Evolutionary conservation across 352 stramenopile species (phyloP).

Genomic region (Bremia lactucae): DNA sequence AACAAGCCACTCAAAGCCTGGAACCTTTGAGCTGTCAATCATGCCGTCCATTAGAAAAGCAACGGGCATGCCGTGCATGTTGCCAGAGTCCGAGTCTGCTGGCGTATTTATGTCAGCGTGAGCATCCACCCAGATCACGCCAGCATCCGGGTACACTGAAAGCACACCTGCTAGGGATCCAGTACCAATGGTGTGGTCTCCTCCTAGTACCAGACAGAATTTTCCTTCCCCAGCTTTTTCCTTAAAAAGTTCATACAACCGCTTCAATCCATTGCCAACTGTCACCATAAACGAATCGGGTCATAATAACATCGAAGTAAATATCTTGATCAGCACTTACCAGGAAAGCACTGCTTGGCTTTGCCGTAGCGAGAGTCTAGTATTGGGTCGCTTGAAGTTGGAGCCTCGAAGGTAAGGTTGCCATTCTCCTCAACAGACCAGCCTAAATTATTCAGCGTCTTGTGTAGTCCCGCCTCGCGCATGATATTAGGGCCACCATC

Average conservation of each 20-base stretch:
- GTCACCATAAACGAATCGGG: slow-evolving; percentile 3
- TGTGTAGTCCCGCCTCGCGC: slow-evolving; percentile 69
- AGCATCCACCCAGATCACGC: slow-evolving; percentile 96
- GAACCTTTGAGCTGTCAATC: slow-evolving; percentile 79
- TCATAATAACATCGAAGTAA: background rate
- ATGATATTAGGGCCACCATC: slow-evolving; percentile 66
- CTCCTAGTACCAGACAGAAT: slow-evolving; percentile 92
- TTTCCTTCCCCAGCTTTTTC: slow-evolving; percentile 83
- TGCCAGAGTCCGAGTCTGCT: slow-evolving; percentile 81
- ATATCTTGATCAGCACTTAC: slow-evolving; percentile 11
- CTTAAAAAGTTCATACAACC: slow-evolving; percentile 74
- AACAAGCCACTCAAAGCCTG: slow-evolving; percentile 91
- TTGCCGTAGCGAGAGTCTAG: slow-evolving; percentile 59
- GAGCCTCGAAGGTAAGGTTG: slow-evolving; percentile 60
- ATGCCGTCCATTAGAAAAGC: slow-evolving; percentile 90
- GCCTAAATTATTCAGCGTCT: slow-evolving; percentile 61
- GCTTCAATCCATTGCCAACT: slow-evolving; percentile 82
- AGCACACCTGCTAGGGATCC: slow-evolving; percentile 90
- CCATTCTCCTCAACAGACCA: slow-evolving; percentile 83
- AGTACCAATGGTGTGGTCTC: slow-evolving; percentile 93
- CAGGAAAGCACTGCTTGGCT: slow-evolving; percentile 70
- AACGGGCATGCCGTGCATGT: slow-evolving; percentile 98
- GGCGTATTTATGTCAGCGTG: slow-evolving; percentile 98
- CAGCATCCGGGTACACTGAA: slow-evolving; percentile 83
- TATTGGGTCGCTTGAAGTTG: slow-evolving; percentile 36